phyloP scores from a whole-genome alignment of 345 rosid species.

The Populus simonii region DNA sequence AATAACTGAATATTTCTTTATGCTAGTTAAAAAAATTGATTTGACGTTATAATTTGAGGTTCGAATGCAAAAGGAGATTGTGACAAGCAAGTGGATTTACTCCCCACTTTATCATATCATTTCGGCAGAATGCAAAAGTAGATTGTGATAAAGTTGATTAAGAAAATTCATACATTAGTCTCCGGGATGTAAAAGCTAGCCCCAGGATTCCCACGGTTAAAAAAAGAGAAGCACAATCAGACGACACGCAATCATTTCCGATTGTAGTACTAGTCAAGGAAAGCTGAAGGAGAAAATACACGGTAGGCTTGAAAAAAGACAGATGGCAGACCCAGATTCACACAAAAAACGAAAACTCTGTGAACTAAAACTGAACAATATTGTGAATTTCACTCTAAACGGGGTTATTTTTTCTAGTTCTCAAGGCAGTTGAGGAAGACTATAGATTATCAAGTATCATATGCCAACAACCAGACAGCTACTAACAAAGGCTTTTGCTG shows the following conservation, averaged over 20 bases:
- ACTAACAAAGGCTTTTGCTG: neutral
- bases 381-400: neutral
- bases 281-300: neutral
- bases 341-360: neutral
- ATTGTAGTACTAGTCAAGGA: neutral
- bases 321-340: neutral
- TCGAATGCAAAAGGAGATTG: no score
- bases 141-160: neutral
- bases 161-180: no score
- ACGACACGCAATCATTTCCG: neutral
- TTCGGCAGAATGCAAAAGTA: neutral
- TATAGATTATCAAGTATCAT: slow-evolving; percentile 7
- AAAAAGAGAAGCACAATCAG: neutral
- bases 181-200: neutral
- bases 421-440: neutral
- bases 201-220: neutral
- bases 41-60: no score
- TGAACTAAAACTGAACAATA: neutral
- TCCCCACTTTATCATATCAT: neutral
- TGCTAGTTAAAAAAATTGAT: no score
- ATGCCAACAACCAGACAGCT: slow-evolving; percentile 3
- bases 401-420: neutral
- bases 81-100: neutral
- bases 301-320: neutral
- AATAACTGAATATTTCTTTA: no score